These are phyloP conservation scores for Coemansia sp. DNA, from an alignment of 192 early-diverging fungal genomes.

Conservation along the genomic window DNA sequence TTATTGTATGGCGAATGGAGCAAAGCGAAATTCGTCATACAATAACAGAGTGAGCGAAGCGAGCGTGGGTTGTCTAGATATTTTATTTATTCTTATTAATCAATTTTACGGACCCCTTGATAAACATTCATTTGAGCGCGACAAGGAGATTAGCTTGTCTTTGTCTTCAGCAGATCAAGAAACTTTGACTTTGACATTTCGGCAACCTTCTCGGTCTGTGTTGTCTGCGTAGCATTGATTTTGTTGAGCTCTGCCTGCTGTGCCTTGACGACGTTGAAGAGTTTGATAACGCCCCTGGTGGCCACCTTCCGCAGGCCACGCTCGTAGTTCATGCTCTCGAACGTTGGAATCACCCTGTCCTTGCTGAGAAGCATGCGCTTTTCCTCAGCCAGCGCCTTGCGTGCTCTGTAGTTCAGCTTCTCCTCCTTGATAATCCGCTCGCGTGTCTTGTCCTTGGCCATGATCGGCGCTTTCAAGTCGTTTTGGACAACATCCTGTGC, in stretches of 20 bases:
- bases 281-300: conserved; percentile 89
- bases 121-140: background rate
- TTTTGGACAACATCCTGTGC: conserved; percentile 20
- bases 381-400: conserved; percentile 72
- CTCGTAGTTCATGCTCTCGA: conserved; percentile 82
- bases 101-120: background rate
- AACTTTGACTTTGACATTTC: conserved; percentile 70
- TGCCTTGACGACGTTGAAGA: conserved; percentile 92
- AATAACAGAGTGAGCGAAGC: too few relatives aligned
- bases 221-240: conserved; percentile 56
- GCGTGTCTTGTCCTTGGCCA: conserved; percentile 78
- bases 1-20: too few relatives aligned
- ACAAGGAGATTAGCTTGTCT: conserved; percentile 20
- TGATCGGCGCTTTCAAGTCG: conserved; percentile 65
- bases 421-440: conserved; percentile 85
- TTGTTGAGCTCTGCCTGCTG: conserved; percentile 73
- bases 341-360: conserved; percentile 76
- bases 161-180: conserved; percentile 69
- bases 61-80: too few relatives aligned
- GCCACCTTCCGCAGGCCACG: conserved; percentile 88
- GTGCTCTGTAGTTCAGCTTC: conserved; percentile 82
- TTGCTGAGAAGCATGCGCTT: conserved; percentile 66
- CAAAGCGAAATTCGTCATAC: too few relatives aligned
- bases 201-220: conserved; percentile 59
- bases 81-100: too few relatives aligned